Evolutionary conservation across 139 green algal genomes (phyloP).

Genomic region (Ettlia oleoabundans): DNA sequence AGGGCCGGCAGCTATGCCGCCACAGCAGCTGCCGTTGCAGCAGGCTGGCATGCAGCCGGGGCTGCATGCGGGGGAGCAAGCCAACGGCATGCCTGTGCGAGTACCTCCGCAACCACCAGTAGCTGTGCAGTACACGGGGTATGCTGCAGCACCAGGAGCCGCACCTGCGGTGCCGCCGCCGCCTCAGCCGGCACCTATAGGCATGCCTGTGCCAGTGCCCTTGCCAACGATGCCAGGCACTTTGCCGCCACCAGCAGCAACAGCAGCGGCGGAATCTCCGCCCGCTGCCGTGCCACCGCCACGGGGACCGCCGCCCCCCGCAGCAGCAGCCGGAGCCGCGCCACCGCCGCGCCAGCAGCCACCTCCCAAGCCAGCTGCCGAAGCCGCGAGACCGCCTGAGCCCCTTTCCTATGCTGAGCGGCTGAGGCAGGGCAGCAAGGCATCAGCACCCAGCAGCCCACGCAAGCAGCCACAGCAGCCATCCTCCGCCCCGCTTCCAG

Average conservation of each 20-base stretch:
- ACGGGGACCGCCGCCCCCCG: not conserved
- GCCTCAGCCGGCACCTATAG: not conserved
- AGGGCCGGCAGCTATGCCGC: not conserved
- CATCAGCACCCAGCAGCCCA: not conserved
- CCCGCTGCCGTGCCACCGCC: not conserved
- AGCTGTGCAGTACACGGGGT: conserved; percentile 6
- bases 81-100: not conserved
- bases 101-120: conserved; percentile 22
- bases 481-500: not conserved
- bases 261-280: too few species aligned
- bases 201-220: not conserved
- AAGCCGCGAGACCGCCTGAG: not conserved
- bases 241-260: too few species aligned
- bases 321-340: not conserved
- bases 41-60: conserved; percentile 15
- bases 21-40: conserved; percentile 22
- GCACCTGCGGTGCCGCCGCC: not conserved
- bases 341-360: conserved; percentile 17
- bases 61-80: conserved; percentile 21
- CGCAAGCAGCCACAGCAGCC: not conserved
- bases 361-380: not conserved
- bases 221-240: not conserved
- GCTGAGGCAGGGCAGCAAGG: conserved; percentile 28
- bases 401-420: conserved; percentile 45
- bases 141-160: not conserved